These are phyloP conservation scores for Fraxinus pennsylvanica DNA, from an alignment of 257 asterid species.

Conservation along the genomic window DNA sequence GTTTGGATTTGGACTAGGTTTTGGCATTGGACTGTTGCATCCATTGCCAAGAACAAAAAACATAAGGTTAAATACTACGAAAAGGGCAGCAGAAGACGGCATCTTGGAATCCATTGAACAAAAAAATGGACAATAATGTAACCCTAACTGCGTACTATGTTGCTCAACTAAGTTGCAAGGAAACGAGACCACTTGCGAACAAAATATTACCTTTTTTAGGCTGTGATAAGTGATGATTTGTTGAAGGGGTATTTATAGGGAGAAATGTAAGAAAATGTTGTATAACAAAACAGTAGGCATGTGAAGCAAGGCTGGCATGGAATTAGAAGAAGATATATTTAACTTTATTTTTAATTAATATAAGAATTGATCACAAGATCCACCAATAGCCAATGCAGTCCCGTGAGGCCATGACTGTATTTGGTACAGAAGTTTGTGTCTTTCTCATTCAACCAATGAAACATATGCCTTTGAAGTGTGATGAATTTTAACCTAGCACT, in stretches of 20 bases:
- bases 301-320: constrained; percentile 21
- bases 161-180: too few relatives aligned
- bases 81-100: constrained; percentile 34
- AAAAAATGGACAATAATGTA: too few relatives aligned
- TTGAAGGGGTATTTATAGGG: constrained; percentile 27
- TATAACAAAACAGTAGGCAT: constrained; percentile 17
- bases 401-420: constrained; percentile 28
- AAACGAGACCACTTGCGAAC: too few relatives aligned
- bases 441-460: not conserved
- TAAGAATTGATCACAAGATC: not conserved
- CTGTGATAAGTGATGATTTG: too few relatives aligned
- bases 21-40: constrained; percentile 39
- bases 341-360: too few relatives aligned
- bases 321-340: too few relatives aligned
- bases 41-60: constrained; percentile 43
- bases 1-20: constrained; percentile 38
- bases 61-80: constrained; percentile 45
- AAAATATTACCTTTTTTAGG: too few relatives aligned
- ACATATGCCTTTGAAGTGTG: too few relatives aligned
- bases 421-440: constrained; percentile 27
- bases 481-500: too few relatives aligned
- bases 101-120: constrained; percentile 45
- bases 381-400: constrained; percentile 19
- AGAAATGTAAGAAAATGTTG: constrained; percentile 21
- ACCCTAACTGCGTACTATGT: not conserved